Evolutionary conservation across 257 asterid species (phyloP).

Genomic region (Plantago ovata): DNA sequence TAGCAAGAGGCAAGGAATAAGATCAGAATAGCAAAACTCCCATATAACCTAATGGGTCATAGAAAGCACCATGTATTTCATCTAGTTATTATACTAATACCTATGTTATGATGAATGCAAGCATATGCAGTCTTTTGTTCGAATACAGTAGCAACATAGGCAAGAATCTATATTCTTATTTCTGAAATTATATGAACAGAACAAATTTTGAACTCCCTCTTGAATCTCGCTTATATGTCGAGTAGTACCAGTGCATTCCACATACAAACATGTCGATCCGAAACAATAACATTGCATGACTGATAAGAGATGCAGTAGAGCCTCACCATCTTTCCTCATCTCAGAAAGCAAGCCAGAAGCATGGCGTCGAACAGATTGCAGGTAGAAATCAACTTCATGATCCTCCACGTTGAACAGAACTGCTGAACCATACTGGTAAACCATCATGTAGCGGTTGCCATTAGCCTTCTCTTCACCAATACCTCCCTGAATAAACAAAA

Average conservation of each 20-base stretch:
- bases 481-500: conserved; percentile 40
- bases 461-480: conserved; percentile 31
- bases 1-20: no score
- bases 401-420: conserved; percentile 90
- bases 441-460: conserved; percentile 66
- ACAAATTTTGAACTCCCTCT: no score
- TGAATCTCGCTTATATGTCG: no score
- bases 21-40: not conserved
- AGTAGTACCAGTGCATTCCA: not conserved
- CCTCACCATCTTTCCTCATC: conserved; percentile 85
- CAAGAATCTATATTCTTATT: not conserved
- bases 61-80: not conserved
- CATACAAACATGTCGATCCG: no score
- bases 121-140: not conserved
- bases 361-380: conserved; percentile 66
- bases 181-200: not conserved
- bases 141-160: not conserved
- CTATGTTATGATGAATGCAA: not conserved
- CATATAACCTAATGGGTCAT: not conserved
- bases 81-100: not conserved
- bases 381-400: conserved; percentile 66
- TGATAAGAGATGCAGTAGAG: conserved; percentile 16
- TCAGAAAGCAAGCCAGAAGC: conserved; percentile 84
- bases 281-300: not conserved
- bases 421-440: conserved; percentile 88